Evolutionary conservation across 768 basidiomycete genomes (phyloP), one percentile per base, ranked within the genome.

Genomic region (Polyporus arcularius): DNA sequence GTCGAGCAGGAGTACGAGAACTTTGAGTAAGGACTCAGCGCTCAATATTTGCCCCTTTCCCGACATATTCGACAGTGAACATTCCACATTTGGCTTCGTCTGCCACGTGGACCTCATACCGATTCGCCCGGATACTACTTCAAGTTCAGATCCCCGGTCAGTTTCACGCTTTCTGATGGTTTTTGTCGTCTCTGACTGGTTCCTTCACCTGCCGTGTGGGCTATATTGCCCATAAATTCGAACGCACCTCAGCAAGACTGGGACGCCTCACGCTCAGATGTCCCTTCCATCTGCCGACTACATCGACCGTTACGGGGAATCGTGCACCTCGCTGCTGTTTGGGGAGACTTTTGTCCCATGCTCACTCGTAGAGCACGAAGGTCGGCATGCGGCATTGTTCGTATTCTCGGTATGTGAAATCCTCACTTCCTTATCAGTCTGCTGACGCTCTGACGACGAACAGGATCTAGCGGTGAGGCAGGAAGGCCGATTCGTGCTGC

Each of bases 41-140:
- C 16, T 5, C 8, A 5, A 21, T n/a, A n/a, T 28, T 7, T 32
- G 10, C 16, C 2, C 40, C 12, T 14, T 14, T 2, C 32, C 8
- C 4, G 28, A 21, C 21, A 4, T 5, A n/a, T 9, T 9, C 12
- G 18, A 28, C 21, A 56, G 58, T 21, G 58, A 53, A 38, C 42
- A 28, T 10, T 40, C 55, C 40, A 35, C 51, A 0, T 45, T 84
- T 32, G 91, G 90, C 2, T 77, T 91, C 12, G 70, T 93, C 15
- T 92, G 91, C 72, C 88, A 86, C 3, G 87, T 89, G 38, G 91
- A 92, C 72, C 77, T 93, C 16, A 89, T 90, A 63, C 87, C 86
- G 4, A 81, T 89, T 2, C 67, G 66, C 3, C 11, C 4, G 3
- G 35, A 26, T 26, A 2, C 21, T 26, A 26, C 21, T 26, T 26